These are phyloP conservation scores for Acer negundo DNA, from an alignment of 345 rosid genomes.

Conservation along the genomic window DNA sequence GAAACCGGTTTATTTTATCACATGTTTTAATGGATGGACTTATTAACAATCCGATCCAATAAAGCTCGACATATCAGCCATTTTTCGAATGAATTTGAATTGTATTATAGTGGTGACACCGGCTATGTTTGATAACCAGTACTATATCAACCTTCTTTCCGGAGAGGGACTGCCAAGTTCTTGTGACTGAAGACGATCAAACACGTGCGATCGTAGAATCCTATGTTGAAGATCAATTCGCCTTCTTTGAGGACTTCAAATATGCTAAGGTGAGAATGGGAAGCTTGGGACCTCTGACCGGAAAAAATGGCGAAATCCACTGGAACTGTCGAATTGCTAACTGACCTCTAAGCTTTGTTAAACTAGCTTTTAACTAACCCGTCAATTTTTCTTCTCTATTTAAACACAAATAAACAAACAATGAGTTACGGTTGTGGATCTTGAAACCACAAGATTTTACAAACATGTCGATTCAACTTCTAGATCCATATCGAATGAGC, in stretches of 20 bases:
- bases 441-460: too few species aligned
- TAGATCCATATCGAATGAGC: too few species aligned
- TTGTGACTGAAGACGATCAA: constrained; percentile 45
- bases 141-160: constrained; percentile 67
- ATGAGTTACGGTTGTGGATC: too few species aligned
- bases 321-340: constrained; percentile 52
- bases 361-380: too few species aligned
- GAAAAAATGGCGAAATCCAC: constrained; percentile 42
- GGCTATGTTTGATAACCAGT: constrained; percentile 79
- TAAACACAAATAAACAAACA: too few species aligned
- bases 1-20: too few species aligned
- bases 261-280: constrained; percentile 73
- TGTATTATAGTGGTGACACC: constrained; percentile 51
- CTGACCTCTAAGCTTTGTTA: constrained; percentile 13
- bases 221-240: constrained; percentile 47
- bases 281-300: constrained; percentile 34
- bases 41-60: too few species aligned
- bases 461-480: too few species aligned
- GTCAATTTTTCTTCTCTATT: too few species aligned
- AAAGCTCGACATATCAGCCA: too few species aligned
- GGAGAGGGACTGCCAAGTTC: constrained; percentile 81
- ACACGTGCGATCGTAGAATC: constrained; percentile 53
- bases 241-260: constrained; percentile 69
- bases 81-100: too few species aligned
- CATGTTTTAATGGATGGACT: too few species aligned